Percentiles rank a stretch among this genome's conserved stretches.
phyloP scores from a whole-genome alignment of 306 rosid genomes.

The Fagus crenata region DNA sequence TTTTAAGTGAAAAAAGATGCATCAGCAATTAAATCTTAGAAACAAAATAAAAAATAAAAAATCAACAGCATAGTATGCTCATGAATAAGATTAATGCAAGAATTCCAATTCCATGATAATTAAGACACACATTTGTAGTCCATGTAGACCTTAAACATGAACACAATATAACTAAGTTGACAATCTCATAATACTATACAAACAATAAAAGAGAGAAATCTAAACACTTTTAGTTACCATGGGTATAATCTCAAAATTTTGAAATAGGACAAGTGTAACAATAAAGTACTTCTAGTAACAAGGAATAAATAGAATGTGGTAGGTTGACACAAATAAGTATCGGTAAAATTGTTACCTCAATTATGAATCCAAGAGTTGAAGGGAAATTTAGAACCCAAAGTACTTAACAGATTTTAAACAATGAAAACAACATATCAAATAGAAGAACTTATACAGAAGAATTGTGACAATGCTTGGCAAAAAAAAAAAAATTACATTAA shows the following conservation, averaged over 20 bases:
- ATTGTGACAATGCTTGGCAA: neutral
- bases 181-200: neutral
- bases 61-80: neutral
- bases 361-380: conserved; percentile 1
- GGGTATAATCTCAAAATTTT: no score
- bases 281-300: neutral
- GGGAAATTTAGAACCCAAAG: neutral
- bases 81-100: neutral
- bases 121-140: neutral
- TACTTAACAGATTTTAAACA: neutral
- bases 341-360: neutral
- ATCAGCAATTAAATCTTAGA: conserved; percentile 18
- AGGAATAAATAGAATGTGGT: neutral
- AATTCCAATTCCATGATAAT: neutral
- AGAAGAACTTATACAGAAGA: neutral
- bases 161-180: neutral
- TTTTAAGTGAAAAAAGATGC: conserved; percentile 21
- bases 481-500: no score
- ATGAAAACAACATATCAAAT: neutral
- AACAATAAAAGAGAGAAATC: neutral
- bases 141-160: neutral
- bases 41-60: neutral
- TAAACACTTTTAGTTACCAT: neutral
- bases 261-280: no score
- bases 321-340: neutral